Conservation (phyloP, 2,329 filamentous ascomycete genomes). For the Penicillium brasilianum region DNA sequence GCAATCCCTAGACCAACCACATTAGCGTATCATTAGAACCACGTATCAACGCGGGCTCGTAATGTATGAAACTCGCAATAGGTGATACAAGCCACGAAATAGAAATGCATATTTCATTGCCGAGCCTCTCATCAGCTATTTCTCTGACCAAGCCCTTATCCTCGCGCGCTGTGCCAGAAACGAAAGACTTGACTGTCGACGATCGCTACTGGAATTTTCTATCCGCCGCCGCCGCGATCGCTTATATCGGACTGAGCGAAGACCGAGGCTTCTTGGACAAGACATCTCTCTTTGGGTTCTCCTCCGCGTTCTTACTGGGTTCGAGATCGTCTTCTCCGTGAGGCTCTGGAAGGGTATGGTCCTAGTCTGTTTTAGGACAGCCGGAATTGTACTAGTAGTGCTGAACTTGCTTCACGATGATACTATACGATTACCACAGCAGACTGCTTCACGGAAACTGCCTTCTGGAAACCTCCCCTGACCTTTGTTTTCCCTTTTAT, state of each 20-base stretch:
- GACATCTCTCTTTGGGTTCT: constrained; percentile 5
- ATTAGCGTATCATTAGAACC: too few relatives aligned
- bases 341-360: neutral
- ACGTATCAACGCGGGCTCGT: too few relatives aligned
- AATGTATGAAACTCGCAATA: too few relatives aligned
- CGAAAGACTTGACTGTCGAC: constrained; percentile 40
- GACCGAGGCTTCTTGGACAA: constrained; percentile 44
- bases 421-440: neutral
- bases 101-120: too few relatives aligned
- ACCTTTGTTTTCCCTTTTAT: too few relatives aligned
- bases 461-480: neutral
- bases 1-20: too few relatives aligned
- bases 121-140: too few relatives aligned
- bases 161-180: neutral
- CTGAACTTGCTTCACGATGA: too few relatives aligned
- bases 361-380: neutral
- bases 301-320: neutral
- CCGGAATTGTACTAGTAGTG: too few relatives aligned
- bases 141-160: constrained; percentile 30
- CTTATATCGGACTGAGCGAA: constrained; percentile 46
- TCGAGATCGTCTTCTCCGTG: constrained; percentile 1
- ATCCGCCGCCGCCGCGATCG: constrained; percentile 47
- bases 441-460: neutral
- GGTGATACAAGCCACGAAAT: too few relatives aligned
- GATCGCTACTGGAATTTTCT: constrained; percentile 45